phyloP scores from a whole-genome alignment of 192 early-diverging fungal species.

The Backusella macrospora region DNA sequence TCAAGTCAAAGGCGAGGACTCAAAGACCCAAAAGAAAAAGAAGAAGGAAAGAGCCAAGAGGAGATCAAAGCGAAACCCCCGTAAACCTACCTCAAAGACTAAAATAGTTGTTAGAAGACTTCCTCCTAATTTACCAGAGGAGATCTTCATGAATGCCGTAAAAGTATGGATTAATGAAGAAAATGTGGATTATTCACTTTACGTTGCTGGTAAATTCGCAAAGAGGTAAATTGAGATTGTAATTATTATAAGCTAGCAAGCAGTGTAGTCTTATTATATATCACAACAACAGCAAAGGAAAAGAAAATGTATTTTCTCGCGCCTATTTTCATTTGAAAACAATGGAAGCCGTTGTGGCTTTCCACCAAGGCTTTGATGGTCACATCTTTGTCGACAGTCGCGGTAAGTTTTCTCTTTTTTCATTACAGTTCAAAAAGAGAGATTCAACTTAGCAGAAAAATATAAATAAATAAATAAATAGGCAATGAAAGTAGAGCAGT shows the following conservation, averaged over 20 bases:
- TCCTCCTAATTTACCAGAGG: conserved; percentile 76
- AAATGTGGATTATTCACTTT: conserved; percentile 54
- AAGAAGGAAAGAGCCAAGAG: conserved; percentile 27
- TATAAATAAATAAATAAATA: conserved; percentile 24
- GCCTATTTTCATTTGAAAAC: conserved; percentile 78
- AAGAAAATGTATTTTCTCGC: conserved; percentile 69
- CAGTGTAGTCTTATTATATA: background rate
- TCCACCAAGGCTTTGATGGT: conserved; percentile 76
- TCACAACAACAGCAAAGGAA: conserved; percentile 61
- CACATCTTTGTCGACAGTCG: conserved; percentile 72
- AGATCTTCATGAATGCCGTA: conserved; percentile 65
- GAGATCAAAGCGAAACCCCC: conserved; percentile 26
- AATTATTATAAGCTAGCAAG: background rate
- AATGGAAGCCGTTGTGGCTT: conserved; percentile 68
- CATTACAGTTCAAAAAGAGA: background rate
- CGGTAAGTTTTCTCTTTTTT: conserved; percentile 40
- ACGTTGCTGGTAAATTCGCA: conserved; percentile 71
- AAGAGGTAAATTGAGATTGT: conserved; percentile 57
- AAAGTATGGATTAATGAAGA: conserved; percentile 54
- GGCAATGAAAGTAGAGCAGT: conserved; percentile 72
- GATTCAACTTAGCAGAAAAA: too few species aligned
- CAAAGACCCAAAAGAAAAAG: conserved; percentile 18
- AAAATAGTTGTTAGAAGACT: conserved; percentile 80
- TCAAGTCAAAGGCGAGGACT: background rate
- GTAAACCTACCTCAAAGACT: conserved; percentile 47